Evolutionary conservation across 805 yeast species (phyloP).

Genomic region (Starmerella cellae): DNA sequence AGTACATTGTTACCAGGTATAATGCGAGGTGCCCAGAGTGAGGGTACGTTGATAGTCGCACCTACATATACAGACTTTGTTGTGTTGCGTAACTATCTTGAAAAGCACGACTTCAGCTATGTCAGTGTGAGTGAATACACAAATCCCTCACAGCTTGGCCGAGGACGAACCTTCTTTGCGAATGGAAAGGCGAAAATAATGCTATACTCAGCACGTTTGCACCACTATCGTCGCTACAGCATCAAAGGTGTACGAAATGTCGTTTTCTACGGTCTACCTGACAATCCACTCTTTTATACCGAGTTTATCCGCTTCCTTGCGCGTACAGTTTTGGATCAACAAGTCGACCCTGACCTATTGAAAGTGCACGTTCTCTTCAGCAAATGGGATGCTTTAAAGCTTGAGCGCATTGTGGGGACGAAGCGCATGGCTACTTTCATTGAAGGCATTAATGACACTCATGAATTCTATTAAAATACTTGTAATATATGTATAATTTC

Average conservation of each 20-base stretch:
- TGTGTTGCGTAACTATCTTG: conserved; percentile 58
- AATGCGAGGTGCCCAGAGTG: conserved; percentile 42
- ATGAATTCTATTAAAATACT: conserved; percentile 46
- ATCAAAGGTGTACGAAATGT: conserved; percentile 73
- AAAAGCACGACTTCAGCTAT: conserved; percentile 46
- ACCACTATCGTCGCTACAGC: conserved; percentile 77
- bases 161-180: conserved; percentile 57
- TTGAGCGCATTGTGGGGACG: conserved; percentile 77
- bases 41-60: conserved; percentile 68
- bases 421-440: conserved; percentile 55
- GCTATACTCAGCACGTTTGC: conserved; percentile 88
- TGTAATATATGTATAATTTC: neutral
- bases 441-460: conserved; percentile 57
- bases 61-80: conserved; percentile 81
- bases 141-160: conserved; percentile 51
- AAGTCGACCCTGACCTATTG: conserved; percentile 43
- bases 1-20: conserved; percentile 64
- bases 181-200: conserved; percentile 51
- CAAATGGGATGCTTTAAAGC: conserved; percentile 62
- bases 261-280: conserved; percentile 70
- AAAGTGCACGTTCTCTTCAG: conserved; percentile 50
- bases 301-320: conserved; percentile 58
- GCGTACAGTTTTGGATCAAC: conserved; percentile 37
- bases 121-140: conserved; percentile 77
- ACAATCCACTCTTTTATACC: conserved; percentile 68